A percentile compares a stretch with the other conserved stretches of the same genome.
Conservation (phyloP, 345 rosid genomes). For the Rhodamnia rubescens region DNA sequence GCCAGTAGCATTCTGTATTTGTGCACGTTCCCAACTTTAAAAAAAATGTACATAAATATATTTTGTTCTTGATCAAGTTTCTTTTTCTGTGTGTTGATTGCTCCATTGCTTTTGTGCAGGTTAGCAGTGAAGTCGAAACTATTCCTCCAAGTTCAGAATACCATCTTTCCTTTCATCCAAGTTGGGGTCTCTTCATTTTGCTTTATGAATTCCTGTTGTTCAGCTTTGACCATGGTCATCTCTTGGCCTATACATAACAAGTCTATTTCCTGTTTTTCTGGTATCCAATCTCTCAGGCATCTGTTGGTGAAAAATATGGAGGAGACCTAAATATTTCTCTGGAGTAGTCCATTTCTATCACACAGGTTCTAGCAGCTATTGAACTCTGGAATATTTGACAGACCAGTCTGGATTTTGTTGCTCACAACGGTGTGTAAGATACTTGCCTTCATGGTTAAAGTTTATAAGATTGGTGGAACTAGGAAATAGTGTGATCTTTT, state of each 20-base stretch:
- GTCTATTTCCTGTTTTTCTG: not conserved
- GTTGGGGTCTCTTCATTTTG: conserved; percentile 17
- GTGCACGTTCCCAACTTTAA: not conserved
- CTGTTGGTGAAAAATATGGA: conserved; percentile 56
- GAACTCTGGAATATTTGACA: not conserved
- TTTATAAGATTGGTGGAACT: not conserved
- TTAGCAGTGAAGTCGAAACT: conserved; percentile 35
- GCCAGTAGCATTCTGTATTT: not conserved
- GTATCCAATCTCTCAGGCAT: conserved; percentile 26
- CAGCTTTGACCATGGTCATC: not conserved
- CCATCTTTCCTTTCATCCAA: conserved; percentile 52
- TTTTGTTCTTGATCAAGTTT: not conserved
- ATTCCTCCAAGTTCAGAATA: conserved; percentile 34
- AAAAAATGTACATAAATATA: not conserved
- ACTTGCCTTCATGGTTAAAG: not conserved
- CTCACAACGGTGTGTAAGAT: not conserved
- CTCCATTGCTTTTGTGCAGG: conserved; percentile 26
- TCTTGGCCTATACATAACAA: not conserved
- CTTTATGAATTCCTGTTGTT: not conserved
- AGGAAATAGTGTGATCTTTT: not conserved
- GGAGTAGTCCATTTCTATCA: not conserved
- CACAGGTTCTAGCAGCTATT: not conserved
- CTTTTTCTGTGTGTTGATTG: not conserved
- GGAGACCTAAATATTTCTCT: conserved; percentile 33
- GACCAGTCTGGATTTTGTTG: not conserved